Conservation (phyloP, 2,329 filamentous ascomycete genomes). For the Exophiala alcalophila region DNA sequence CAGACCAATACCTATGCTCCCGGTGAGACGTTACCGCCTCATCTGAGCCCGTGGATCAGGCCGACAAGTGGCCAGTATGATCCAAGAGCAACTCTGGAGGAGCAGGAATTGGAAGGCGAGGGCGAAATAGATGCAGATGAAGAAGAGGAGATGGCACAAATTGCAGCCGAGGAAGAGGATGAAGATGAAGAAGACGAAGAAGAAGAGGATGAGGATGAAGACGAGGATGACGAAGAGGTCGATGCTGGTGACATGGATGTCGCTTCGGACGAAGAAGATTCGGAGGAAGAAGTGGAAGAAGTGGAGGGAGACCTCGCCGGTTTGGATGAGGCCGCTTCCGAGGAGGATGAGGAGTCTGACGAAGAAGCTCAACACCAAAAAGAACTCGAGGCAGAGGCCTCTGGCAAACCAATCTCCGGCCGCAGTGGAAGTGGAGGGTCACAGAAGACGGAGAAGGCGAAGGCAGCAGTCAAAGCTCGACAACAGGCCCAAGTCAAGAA, state of each 20-base stretch:
- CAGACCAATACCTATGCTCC: slow-evolving; percentile 84
- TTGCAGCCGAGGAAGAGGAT: slow-evolving; percentile 36
- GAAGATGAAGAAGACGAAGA: slow-evolving; percentile 45
- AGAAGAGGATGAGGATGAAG: slow-evolving; percentile 37
- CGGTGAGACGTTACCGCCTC: slow-evolving; percentile 83
- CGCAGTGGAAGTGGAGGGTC: slow-evolving; percentile 47
- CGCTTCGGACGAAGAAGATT: slow-evolving; percentile 33
- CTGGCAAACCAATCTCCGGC: slow-evolving; percentile 61
- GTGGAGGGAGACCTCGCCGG: slow-evolving; percentile 48
- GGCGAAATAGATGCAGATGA: slow-evolving; percentile 59
- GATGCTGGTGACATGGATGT: slow-evolving; percentile 50
- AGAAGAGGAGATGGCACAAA: slow-evolving; percentile 44
- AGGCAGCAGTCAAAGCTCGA: slow-evolving; percentile 62
- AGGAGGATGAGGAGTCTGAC: slow-evolving; percentile 55
- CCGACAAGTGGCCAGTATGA: slow-evolving; percentile 84
- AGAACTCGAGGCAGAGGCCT: slow-evolving; percentile 89
- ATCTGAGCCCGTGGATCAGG: slow-evolving; percentile 95
- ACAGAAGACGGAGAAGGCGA: slow-evolving; percentile 64
- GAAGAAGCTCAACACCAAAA: slow-evolving; percentile 71
- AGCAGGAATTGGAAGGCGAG: slow-evolving; percentile 84
- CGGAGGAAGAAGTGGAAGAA: slow-evolving; percentile 53
- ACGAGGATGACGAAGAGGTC: slow-evolving; percentile 47
- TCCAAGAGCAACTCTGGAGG: slow-evolving; percentile 77
- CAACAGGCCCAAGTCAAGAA: slow-evolving; percentile 62
- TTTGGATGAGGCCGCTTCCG: slow-evolving; percentile 54